Evolutionary conservation across 2,329 filamentous ascomycete species (phyloP).

Genomic region (Gnomoniopsis smithogilvyi): DNA sequence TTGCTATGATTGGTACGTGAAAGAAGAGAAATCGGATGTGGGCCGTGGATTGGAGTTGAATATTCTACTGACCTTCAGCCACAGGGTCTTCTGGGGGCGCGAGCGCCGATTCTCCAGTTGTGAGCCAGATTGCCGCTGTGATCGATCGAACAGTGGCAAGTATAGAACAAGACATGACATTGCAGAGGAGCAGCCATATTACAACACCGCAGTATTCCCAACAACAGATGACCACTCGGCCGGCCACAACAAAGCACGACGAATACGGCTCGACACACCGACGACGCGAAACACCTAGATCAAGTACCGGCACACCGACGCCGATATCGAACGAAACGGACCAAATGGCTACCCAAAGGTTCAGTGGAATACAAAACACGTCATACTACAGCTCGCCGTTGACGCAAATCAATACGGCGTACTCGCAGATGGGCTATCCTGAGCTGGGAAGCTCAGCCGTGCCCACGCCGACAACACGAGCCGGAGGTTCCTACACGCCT

Average conservation of each 20-base stretch:
- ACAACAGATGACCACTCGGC: slow-evolving; percentile 7
- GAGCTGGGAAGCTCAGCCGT: slow-evolving; percentile 2
- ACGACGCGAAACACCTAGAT: background rate
- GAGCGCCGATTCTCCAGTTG: slow-evolving; percentile 39
- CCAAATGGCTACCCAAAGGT: slow-evolving; percentile 1
- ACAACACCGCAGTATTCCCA: slow-evolving; percentile 1
- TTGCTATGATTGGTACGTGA: slow-evolving; percentile 58
- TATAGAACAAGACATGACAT: slow-evolving; percentile 49
- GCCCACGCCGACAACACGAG: slow-evolving; percentile 2
- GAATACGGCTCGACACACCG: background rate
- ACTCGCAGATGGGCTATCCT: slow-evolving; percentile 11
- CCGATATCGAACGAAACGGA: slow-evolving; percentile 3
- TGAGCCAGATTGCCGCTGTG: slow-evolving; percentile 42
- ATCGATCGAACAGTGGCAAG: slow-evolving; percentile 49
- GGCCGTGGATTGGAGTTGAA: background rate
- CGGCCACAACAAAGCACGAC: background rate
- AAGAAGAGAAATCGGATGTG: background rate
- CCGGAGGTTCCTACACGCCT: slow-evolving; percentile 8
- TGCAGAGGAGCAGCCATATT: slow-evolving; percentile 23
- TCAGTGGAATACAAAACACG: background rate
- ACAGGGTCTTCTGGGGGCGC: background rate
- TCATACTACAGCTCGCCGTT: slow-evolving; percentile 12
- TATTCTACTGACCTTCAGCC: background rate
- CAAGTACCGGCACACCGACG: slow-evolving; percentile 3
- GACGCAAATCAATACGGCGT: slow-evolving; percentile 2